phyloP scores from a whole-genome alignment of 2,329 filamentous ascomycete species.

The Nemania sp. region DNA sequence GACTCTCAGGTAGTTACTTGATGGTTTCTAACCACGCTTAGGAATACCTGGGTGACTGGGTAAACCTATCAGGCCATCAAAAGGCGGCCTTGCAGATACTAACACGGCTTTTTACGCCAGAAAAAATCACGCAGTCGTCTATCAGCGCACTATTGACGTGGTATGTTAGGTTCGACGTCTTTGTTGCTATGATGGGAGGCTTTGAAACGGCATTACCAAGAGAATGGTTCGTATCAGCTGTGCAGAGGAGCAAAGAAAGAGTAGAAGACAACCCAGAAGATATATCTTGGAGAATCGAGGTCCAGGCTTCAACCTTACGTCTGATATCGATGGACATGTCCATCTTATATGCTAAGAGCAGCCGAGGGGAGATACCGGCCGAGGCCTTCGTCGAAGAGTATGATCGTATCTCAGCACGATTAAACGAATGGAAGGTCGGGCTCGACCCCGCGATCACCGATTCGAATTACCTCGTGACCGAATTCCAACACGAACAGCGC shows the following conservation, averaged over 20 bases:
- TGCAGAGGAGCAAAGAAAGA: conserved; percentile 66
- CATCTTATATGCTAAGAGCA: conserved; percentile 71
- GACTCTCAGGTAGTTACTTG: conserved; percentile 18
- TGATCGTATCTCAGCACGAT: conserved; percentile 52
- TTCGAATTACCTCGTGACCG: conserved; percentile 63
- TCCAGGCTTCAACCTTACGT: conserved; percentile 67
- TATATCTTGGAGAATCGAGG: conserved; percentile 68
- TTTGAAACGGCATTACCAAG: conserved; percentile 73
- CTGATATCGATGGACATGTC: conserved; percentile 81
- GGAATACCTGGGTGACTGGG: conserved; percentile 96
- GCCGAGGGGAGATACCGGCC: conserved; percentile 64
- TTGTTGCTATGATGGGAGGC: conserved; percentile 80
- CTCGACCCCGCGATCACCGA: conserved; percentile 68
- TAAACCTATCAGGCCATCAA: conserved; percentile 90
- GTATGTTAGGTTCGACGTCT: conserved; percentile 88
- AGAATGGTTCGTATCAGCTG: conserved; percentile 75
- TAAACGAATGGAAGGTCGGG: conserved; percentile 56
- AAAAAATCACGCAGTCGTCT: conserved; percentile 72
- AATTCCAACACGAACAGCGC: conserved; percentile 61
- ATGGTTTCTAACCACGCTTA: conserved; percentile 45
- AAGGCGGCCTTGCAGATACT: conserved; percentile 85
- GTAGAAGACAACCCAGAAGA: conserved; percentile 63
- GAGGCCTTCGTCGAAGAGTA: conserved; percentile 70
- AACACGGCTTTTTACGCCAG: conserved; percentile 74
- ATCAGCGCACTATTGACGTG: conserved; percentile 78